Base-by-base conservation (phyloP, 2,329 filamentous ascomycete species). In the Pyrenochaeta sp. region DNA sequence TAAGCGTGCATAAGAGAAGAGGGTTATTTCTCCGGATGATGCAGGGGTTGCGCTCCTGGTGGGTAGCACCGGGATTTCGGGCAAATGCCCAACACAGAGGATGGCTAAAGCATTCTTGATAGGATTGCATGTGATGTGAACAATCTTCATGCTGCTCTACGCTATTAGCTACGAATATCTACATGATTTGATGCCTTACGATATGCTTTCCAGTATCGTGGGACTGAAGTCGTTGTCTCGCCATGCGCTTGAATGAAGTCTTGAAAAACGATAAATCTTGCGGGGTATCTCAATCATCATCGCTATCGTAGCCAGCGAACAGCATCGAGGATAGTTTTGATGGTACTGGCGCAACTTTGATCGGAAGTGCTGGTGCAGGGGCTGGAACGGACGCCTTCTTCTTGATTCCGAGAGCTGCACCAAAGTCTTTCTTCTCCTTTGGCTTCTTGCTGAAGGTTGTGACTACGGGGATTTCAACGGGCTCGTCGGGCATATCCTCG, bases 351-450 rank as follows among this genome's bases (percentile, higher is more conserved):
- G 50, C 37, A 19, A 45, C 20, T 34, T 59, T 55, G 26, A 29
- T 27, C 34, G 35, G 38, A 28, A 41, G 32, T n/a, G 38, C 21
- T 15, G 47, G 38, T 5, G 44, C 46, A 10, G 44, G 29, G 7
- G 52, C 42, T 10, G 57, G 39, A 11, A 44, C 41, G 14, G 50
- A 18, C 6, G 44, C 41, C 42, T 69, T 67, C 56, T 67, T 69
- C 77, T 96, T 96, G 61, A 96, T 92, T 1, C 92, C 91, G 35
- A 96, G 72, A 15, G 86, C 76, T 10, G 87, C 85, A 1, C 84
- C 77, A 44, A 88, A 82, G 46, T 94, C 85, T 72, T 94, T 96
- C 76, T 96, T 97, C 74, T 90, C 87, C 75, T 96, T 96, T 35
- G 87, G 82, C 48, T 88, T 80, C 69, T 88, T 88, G 63, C 93